Evolutionary conservation across 768 basidiomycete species (phyloP), one percentile per base, ranked within the genome.

Genomic region (Podaxis sp.): DNA sequence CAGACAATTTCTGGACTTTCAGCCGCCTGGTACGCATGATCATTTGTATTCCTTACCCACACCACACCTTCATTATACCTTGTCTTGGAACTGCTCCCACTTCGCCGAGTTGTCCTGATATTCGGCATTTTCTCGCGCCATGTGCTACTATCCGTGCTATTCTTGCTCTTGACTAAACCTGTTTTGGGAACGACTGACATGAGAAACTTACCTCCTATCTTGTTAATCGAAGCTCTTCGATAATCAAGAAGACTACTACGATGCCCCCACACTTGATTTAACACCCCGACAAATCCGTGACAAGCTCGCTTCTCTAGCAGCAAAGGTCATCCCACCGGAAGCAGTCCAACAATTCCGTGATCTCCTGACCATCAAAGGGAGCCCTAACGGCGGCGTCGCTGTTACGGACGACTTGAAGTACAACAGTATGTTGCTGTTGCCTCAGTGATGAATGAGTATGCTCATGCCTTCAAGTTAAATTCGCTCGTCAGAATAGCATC

Each of bases 321-420:
- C 75, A 1, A 72, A 77, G 19, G 78, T 89, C 24, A 77, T 90
- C 47, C 81, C 83, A 22, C 68, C 80, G 3, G 72, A 77, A 29
- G 79, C 82, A 50, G 77, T 84, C 11, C 79, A 76, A 2, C 75
- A 79, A 25, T 82, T 95, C 70, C 81, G 78, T 61, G 87, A 88
- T 13, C 81, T 88, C 51, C 74, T 96, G 36, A 79, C 75, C 37
- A 76, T 88, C 24, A 89, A 89, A 71, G 72, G 79, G 15, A 75
- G 78, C 4, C 85, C 87, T 0, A 96, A 97, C 67, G 92, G 91
- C 11, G 94, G 94, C 0, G 83, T 83, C n/a, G 87, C 78, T 2
- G 89, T 93, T 25, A 93, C 92, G 0, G 87, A 93, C 64, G 91
- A 92, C 66, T 77, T 97, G 64, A 97, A 96, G 76, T 93, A 94